Conservation (phyloP, 257 asterid species). For the Orobanche coerulescens region DNA sequence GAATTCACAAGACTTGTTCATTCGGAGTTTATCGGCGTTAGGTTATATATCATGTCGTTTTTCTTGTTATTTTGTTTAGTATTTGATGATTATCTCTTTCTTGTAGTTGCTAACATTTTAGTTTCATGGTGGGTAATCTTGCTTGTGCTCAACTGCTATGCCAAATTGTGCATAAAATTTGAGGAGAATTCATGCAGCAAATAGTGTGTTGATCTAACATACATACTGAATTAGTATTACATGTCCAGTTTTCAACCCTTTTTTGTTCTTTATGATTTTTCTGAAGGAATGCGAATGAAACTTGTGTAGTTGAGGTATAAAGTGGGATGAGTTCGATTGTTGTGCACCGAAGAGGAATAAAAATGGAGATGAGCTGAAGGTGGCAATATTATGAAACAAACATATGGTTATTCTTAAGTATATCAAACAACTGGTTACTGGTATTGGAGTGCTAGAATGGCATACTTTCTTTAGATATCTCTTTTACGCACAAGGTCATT, state of each 20-base stretch:
- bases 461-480: not conserved
- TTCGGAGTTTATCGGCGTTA: constrained; percentile 93
- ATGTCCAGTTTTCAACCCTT: not conserved
- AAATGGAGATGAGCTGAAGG: not conserved
- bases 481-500: not conserved
- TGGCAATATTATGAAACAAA: too few species aligned
- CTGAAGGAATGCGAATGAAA: not conserved
- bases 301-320: too few species aligned
- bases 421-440: not conserved
- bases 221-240: not conserved
- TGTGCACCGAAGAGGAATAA: not conserved
- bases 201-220: constrained; percentile 6
- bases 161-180: not conserved
- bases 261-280: not conserved
- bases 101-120: not conserved
- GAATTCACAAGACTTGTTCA: constrained; percentile 91
- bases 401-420: not conserved
- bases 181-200: not conserved
- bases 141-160: not conserved
- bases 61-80: constrained; percentile 9
- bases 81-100: constrained; percentile 16
- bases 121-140: constrained; percentile 4
- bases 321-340: not conserved
- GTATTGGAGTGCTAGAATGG: not conserved
- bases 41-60: constrained; percentile 36